phyloP scores from a whole-genome alignment of 148 eudicot species.

The Chenopodium formosanum region DNA sequence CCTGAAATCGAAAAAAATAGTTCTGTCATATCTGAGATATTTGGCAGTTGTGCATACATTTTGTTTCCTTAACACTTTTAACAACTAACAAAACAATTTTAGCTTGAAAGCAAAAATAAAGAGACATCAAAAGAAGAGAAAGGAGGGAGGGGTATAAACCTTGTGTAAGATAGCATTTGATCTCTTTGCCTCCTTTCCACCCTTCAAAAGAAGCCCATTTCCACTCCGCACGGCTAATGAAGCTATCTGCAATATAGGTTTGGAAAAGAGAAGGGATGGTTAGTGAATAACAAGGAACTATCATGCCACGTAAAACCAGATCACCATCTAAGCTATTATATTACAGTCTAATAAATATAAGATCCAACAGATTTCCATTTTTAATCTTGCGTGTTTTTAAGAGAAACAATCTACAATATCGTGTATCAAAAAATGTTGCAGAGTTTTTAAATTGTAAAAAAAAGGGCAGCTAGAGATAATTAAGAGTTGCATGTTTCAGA shows the following conservation, averaged over 20 bases:
- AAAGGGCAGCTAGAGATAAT: background rate
- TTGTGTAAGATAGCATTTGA: conserved; percentile 88
- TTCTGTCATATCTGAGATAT: background rate
- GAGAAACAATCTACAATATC: background rate
- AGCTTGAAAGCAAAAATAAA: too few relatives aligned
- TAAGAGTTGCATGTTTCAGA: background rate
- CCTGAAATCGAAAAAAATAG: conserved; percentile 34
- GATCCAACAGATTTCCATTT: background rate
- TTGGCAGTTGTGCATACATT: background rate
- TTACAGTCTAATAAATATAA: background rate
- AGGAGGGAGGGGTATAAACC: conserved; percentile 40
- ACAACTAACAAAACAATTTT: background rate
- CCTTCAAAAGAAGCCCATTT: conserved; percentile 90
- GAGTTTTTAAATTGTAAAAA: too few relatives aligned
- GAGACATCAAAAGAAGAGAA: background rate
- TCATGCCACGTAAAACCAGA: background rate
- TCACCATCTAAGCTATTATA: background rate
- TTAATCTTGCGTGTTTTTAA: background rate
- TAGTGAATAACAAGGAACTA: background rate
- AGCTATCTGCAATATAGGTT: conserved; percentile 57
- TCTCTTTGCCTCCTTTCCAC: conserved; percentile 91
- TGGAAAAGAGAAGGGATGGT: background rate
- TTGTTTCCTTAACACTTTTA: background rate
- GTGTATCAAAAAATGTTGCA: background rate
- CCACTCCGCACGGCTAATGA: conserved; percentile 92